Evolutionary conservation across 345 rosid species (phyloP).

Genomic region (Linum lewisii): DNA sequence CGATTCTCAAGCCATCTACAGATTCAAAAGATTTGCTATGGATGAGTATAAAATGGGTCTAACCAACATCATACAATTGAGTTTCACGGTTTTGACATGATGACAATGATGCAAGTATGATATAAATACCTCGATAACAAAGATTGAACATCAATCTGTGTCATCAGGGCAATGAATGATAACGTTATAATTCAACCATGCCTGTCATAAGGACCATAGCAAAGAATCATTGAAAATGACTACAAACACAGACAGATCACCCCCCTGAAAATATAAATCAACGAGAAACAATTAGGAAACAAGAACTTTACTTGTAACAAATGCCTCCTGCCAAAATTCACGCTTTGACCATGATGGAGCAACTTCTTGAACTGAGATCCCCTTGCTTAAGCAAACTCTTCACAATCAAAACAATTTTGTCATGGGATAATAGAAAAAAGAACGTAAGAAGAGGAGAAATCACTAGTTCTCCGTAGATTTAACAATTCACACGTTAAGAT

Average conservation of each 20-base stretch:
- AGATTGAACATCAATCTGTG: not conserved
- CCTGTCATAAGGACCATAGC: too few species aligned
- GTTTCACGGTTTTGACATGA: too few species aligned
- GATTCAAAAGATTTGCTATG: not conserved
- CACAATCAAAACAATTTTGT: not conserved
- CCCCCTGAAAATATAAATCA: not conserved
- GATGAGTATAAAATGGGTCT: not conserved
- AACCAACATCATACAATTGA: not conserved
- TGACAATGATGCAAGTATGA: too few species aligned
- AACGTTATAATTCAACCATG: too few species aligned
- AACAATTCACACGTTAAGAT: too few species aligned
- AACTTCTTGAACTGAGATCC: slow-evolving; percentile 48
- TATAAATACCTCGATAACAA: too few species aligned
- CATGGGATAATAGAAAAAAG: not conserved
- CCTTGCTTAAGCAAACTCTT: slow-evolving; percentile 51
- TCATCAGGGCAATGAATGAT: not conserved
- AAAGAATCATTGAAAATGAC: not conserved
- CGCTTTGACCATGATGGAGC: slow-evolving; percentile 57
- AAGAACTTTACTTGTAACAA: slow-evolving; percentile 46
- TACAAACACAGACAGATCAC: not conserved
- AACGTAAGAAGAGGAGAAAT: not conserved
- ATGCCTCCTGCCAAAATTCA: slow-evolving; percentile 65
- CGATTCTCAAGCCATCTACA: slow-evolving; percentile 64
- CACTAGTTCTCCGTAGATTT: not conserved
- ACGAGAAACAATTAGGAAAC: not conserved